Base-by-base conservation (phyloP, 2,329 filamentous ascomycete species). In the Penicillium sp. region DNA sequence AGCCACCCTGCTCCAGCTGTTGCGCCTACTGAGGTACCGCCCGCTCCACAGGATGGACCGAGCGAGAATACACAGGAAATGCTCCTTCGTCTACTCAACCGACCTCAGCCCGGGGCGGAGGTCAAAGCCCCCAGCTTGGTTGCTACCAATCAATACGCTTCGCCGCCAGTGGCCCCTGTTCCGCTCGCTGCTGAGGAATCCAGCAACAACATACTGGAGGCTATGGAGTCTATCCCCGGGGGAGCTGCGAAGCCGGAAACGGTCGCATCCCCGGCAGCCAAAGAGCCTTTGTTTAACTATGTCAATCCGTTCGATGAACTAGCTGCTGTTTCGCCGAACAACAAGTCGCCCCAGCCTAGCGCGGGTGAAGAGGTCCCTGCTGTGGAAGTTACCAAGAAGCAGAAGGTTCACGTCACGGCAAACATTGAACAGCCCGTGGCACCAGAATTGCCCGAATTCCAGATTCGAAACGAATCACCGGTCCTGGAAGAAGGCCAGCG, bases 21-120 rank as follows among this genome's bases (percentile, higher is more conserved):
- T 22, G 41, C 37, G 14, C 40, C 41, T 13, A 29, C 28, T 3
- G n/a, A 27, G 23, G 31, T 37, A n/a, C 47, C 52, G 14, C 39
- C 44, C 38, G 44, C 18, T 50, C 43, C 56, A 44, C 41, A 44
- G 22, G 57, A 51, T 9, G 47, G 48, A 22, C 44, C 46, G 18
- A 50, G 48, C 31, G 74, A 79, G 31, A 82, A 87, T 61, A 85
- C 88, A 3, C 85, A 93, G 63, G 82, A 90, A 47, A 85, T 92
- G 57, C 73, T 98, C 32, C 78, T 96, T 45, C 84, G 86, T 53
- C 73, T 96, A 41, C 75, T 98, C 47, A 92, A 88, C 56, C 81
- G 84, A 32, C 80, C 84, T 35, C 88, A 61, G 30, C 47, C 57
- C 18, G 50, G 44, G 9, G 45, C 52, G 17, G 37, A 62, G 53